phyloP scores from a whole-genome alignment of 2,329 filamentous ascomycete species.

The Cladobotryum protrusum region DNA sequence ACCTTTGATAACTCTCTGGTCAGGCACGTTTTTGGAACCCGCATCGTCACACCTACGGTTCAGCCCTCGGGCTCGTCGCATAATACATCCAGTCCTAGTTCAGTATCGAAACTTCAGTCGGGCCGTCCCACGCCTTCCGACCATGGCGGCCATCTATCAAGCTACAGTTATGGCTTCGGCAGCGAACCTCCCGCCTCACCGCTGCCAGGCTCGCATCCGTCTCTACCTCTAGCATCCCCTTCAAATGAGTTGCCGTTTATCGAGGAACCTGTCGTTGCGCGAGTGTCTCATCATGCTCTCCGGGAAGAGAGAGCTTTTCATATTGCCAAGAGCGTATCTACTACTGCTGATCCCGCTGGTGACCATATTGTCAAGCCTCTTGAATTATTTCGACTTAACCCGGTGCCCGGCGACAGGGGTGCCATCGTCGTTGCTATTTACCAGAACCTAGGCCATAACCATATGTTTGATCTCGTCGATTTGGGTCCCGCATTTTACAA shows the following conservation, averaged over 20 bases:
- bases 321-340: slow-evolving; percentile 66
- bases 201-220: slow-evolving; percentile 28
- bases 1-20: background rate
- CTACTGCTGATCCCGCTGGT: slow-evolving; percentile 64
- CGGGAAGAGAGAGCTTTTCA: slow-evolving; percentile 85
- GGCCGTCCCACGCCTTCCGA: slow-evolving; percentile 40
- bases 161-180: slow-evolving; percentile 27
- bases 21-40: slow-evolving; percentile 63
- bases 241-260: slow-evolving; percentile 46
- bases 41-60: slow-evolving; percentile 46
- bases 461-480: slow-evolving; percentile 63
- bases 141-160: slow-evolving; percentile 18
- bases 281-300: slow-evolving; percentile 74
- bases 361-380: slow-evolving; percentile 75
- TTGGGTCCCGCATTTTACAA: slow-evolving; percentile 71
- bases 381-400: slow-evolving; percentile 67
- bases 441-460: slow-evolving; percentile 69
- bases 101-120: slow-evolving; percentile 35
- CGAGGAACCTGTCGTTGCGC: slow-evolving; percentile 67
- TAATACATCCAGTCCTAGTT: slow-evolving; percentile 38
- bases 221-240: slow-evolving; percentile 27
- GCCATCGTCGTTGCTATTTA: slow-evolving; percentile 76
- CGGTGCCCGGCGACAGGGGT: slow-evolving; percentile 61
- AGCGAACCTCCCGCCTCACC: slow-evolving; percentile 36
- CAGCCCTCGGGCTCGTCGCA: slow-evolving; percentile 42